Evolutionary conservation across 768 basidiomycete genomes (phyloP), one percentile per base, ranked within the genome.

Genomic region (Trametopsis cervina): DNA sequence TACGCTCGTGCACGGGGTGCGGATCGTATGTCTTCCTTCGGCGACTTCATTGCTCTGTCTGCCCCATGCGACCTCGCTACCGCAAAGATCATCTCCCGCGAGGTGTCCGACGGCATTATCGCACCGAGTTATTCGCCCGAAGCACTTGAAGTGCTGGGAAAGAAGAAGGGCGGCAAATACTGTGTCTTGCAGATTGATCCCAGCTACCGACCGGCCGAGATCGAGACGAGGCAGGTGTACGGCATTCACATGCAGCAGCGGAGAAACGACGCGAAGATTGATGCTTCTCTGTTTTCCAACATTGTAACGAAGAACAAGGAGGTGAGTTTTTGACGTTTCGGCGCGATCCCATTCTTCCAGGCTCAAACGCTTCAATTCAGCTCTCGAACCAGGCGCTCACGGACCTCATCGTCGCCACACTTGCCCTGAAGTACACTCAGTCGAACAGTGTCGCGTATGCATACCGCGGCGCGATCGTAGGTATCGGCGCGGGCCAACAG

Each of bases 141-240:
- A 57, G 96, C 96, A 0, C 75, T 98, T 6, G 94, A 95, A 40
- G 76, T 96, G 25, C 73, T 99, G 37, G 75, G 75, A 41, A 97
- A 94, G 75, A 99, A 99, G 77, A 99, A 99, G 71, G 90, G 78
- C 12, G 96, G 96, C 25, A 99, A 98, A 65, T 99, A 99, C 70
- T 98, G 95, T 58, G 91, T 99, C 12, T 78, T 99, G 12, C 77
- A 96, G 94, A 95, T 98, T 66, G 88, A 98, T 63, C 84, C 92
- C 6, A 67, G 65, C 12, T 99, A 91, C 66, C 72, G 69, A 6
- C 95, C 96, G 6, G 71, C 80, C 6, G 79, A 78, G 42, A 66
- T 85, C 18, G 96, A 99, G 73, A 95, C 90, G 5, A 87, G 92
- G 43, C 94, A 97, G 63, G 95, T 98, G 2, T 99, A 89, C 56